Conservation (phyloP, 2,329 filamentous ascomycete genomes). For the Arthrinium puccinioides region DNA sequence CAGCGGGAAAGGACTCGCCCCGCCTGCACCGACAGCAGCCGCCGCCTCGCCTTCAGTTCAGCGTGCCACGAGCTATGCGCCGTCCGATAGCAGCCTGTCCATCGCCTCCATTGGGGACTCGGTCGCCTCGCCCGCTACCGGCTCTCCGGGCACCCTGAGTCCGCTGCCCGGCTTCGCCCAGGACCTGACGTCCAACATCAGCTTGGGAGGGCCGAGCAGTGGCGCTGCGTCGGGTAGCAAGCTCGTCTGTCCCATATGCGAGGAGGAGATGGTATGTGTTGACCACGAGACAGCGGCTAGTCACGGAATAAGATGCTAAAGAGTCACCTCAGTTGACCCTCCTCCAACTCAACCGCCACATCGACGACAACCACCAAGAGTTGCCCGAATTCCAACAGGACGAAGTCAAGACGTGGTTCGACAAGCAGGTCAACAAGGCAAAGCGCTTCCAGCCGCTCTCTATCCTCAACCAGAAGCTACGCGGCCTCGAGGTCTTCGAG, state of each 20-base stretch:
- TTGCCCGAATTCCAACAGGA: conserved; percentile 83
- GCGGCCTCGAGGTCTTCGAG: conserved; percentile 88
- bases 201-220: conserved; percentile 49
- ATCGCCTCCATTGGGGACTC: conserved; percentile 56
- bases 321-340: conserved; percentile 64
- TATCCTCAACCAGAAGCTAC: conserved; percentile 86
- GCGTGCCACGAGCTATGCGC: conserved; percentile 41
- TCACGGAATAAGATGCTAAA: too few relatives aligned
- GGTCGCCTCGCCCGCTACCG: conserved; percentile 51
- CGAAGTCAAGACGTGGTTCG: conserved; percentile 95
- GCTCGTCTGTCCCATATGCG: conserved; percentile 94
- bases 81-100: conserved; percentile 68
- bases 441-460: conserved; percentile 90
- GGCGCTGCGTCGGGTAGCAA: conserved; percentile 53
- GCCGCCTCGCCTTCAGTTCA: conserved; percentile 29
- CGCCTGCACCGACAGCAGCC: conserved; percentile 32
- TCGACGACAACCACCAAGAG: conserved; percentile 87
- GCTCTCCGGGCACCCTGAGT: conserved; percentile 32
- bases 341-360: conserved; percentile 78
- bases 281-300: too few relatives aligned
- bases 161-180: conserved; percentile 65
- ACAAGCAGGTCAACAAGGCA: conserved; percentile 86
- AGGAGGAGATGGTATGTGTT: conserved; percentile 82
- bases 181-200: conserved; percentile 76
- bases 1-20: conserved; percentile 74